Evolutionary conservation across 495 filamentous ascomycete species (phyloP), one percentile per base, ranked within the genome.

Genomic region (Aspergillus funiculosus): DNA sequence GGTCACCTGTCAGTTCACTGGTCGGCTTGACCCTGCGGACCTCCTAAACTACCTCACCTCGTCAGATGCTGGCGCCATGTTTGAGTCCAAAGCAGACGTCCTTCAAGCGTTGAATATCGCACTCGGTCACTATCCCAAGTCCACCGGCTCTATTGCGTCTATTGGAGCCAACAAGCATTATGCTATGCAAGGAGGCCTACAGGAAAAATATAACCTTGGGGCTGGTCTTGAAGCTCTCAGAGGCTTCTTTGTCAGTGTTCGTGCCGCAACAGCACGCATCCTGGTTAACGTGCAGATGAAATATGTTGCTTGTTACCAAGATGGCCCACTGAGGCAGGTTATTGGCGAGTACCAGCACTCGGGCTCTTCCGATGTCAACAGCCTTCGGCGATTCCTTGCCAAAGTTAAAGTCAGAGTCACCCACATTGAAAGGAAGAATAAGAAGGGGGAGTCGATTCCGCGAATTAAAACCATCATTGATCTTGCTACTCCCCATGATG

Each of bases 211-310:
- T 20, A 50, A 57, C 24, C 60, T 74, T 0, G 59, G 57, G 6
- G 58, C 57, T 8, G 74, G 73, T 5, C 60, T 79, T 0, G 58
- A 73, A 1, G 73, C 75, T 3, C 60, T 83, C 0, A 76, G 83
- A 38, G 84, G 85, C 0, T 87, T 76, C 52, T 85, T 84, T 48
- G 69, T 80, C 40, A 86, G 81, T 60, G 76, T 81, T 11, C 80
- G 83, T 17, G 68, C 75, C 0, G 81, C 79, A 6, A 86, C 84
- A 3, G 74, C 77, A 3, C 73, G 82, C 5, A 52, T 85, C 7
- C 64, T 86, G 1, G 59, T 85, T 3, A 86, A 87, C 41, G 73
- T 78, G 2, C 69, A 74, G 40, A 68, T 74, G 29, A 73, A 71
- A 34, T 67, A 74, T 43, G 22, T 59, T 3, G 71, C 69, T 3